Conservation (phyloP, 768 basidiomycete genomes). For the Amanita jacksonii region DNA sequence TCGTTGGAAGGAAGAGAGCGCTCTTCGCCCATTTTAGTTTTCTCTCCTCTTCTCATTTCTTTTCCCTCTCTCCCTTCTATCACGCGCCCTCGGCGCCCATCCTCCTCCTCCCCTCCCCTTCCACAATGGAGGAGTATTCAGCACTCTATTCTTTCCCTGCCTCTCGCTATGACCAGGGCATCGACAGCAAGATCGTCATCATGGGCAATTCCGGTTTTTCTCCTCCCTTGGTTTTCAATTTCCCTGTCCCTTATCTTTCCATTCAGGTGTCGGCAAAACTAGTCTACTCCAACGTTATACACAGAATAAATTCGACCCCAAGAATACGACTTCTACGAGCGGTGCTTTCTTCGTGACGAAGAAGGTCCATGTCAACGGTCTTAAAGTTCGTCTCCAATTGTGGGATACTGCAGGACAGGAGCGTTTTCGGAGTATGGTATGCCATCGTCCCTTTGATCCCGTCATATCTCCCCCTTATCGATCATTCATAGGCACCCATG, state of each 20-base stretch:
- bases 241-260: conserved; percentile 1
- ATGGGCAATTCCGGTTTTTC: conserved; percentile 65
- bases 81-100: conserved; percentile 40
- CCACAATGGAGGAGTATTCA: conserved; percentile 42
- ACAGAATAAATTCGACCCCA: conserved; percentile 82
- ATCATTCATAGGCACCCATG: conserved; percentile 68
- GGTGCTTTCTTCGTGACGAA: conserved; percentile 93
- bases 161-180: conserved; percentile 69
- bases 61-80: conserved; percentile 23
- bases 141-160: conserved; percentile 57
- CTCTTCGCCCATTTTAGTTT: conserved; percentile 19
- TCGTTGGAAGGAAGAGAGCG: conserved; percentile 4
- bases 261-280: conserved; percentile 82
- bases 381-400: conserved; percentile 78
- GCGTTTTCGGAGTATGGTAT: conserved; percentile 82
- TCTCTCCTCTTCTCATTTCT: conserved; percentile 17
- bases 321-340: conserved; percentile 83
- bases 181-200: conserved; percentile 94
- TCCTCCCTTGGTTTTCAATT: conserved; percentile 11
- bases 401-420: conserved; percentile 97
- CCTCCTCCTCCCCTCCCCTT: conserved; percentile 14
- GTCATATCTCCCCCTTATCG: conserved; percentile 9
- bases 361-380: conserved; percentile 77
- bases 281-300: conserved; percentile 86
- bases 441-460: conserved; percentile 17